Conservation (phyloP, 371 early-diverging fungal genomes). For the Haplosporangium sp. region DNA sequence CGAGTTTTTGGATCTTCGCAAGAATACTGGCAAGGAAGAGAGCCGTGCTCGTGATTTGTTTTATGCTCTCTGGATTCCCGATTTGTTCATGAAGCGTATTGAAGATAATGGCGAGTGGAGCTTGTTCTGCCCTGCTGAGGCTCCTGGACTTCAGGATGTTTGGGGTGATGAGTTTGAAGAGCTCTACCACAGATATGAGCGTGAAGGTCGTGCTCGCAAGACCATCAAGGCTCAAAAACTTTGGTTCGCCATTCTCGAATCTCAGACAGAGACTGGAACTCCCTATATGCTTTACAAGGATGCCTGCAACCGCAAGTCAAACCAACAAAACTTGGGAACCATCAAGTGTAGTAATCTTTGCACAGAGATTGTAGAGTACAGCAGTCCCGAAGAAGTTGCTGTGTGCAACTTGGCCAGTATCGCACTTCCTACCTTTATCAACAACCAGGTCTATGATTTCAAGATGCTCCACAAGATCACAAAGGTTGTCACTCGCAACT, state of each 20-base stretch:
- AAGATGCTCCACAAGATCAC: slow-evolving; percentile 81
- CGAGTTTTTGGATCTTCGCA: slow-evolving; percentile 97
- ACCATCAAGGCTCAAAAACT: slow-evolving; percentile 97
- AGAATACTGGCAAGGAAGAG: slow-evolving; percentile 99
- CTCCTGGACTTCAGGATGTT: slow-evolving; percentile 90
- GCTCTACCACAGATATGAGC: slow-evolving; percentile 94
- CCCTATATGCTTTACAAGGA: slow-evolving; percentile 99
- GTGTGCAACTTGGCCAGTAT: slow-evolving; percentile 99
- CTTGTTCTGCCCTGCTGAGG: slow-evolving; percentile 98
- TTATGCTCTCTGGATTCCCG: slow-evolving; percentile 99
- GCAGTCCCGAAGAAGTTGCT: slow-evolving; percentile 96
- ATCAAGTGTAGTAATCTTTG: slow-evolving; percentile 92
- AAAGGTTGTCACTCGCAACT: slow-evolving; percentile 91
- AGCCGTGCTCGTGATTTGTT: slow-evolving; percentile 97
- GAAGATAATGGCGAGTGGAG: slow-evolving; percentile 96
- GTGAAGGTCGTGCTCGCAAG: slow-evolving; percentile 85
- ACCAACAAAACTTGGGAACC: slow-evolving; percentile 98
- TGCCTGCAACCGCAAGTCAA: slow-evolving; percentile 91
- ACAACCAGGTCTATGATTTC: slow-evolving; percentile 79
- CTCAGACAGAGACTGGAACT: slow-evolving; percentile 99
- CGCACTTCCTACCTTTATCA: slow-evolving; percentile 95
- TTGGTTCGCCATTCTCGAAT: slow-evolving; percentile 98
- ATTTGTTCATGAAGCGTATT: slow-evolving; percentile 99
- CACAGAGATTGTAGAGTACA: slow-evolving; percentile 98
- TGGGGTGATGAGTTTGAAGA: slow-evolving; percentile 97